Evolutionary conservation across 1,139 yeast species (phyloP), one percentile per base, ranked within the genome.

Genomic region (Hyphopichia khmerensis): DNA sequence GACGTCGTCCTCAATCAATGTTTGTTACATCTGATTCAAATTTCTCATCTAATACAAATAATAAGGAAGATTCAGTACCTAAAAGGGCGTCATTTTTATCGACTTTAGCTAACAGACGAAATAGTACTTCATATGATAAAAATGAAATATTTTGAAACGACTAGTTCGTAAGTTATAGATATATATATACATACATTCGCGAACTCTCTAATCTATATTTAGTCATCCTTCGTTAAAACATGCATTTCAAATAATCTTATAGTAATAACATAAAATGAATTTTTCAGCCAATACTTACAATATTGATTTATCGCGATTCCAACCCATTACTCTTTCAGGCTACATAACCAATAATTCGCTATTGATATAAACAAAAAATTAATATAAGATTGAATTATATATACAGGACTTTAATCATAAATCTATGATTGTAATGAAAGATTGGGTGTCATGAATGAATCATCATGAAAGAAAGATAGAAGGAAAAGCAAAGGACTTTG

Each of bases 371-470:
- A 24, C 32, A 23, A 24, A 30, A 35, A 19, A 33, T 33, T 38
- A 38, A 33, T 43, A 49, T 38, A 40, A 39, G 29, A 48, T 47
- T 44, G 43, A 41, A 43, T 45, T 47, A 49, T 48, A 51, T 50
- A 48, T 51, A 52, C 54, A 53, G 48, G 55, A 45, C 40, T 43
- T 26, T 26, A 11, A 11, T 26, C n/a, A 9, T 26, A 26, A 8
- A 32, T 4, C 21, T 17, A 32, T 32, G 15, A 32, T 32, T 5
- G 17, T 15, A 18, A 32, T 32, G 29, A 21, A n/a, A n/a, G n/a
- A n/a, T n/a, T n/a, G n/a, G n/a, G n/a, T n/a, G n/a, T n/a, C n/a
- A n/a, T n/a, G n/a, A n/a, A n/a, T n/a, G n/a, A n/a, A n/a, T n/a
- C 8, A 21, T 21, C 40, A 42, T 38, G 24, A 8, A 21, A 21